Base-by-base conservation (phyloP, 2,329 filamentous ascomycete species). In the Phialophora tarda region DNA sequence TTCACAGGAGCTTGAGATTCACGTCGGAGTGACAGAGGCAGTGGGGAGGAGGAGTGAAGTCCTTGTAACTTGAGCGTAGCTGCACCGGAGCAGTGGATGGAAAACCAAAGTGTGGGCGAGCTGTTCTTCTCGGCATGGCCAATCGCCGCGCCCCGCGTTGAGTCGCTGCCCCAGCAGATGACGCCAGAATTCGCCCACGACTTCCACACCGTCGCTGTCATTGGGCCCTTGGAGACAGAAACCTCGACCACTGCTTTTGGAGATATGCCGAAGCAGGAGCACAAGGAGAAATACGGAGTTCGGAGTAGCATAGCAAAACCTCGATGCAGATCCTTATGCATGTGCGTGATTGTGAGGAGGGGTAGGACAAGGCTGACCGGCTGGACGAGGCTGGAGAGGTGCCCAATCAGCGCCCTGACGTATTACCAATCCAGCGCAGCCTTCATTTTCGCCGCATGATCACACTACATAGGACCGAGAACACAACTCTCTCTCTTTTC, bases 61-160 rank as follows among this genome's bases (percentile, higher is more conserved):
- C 17, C 12, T 30, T 53, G 32, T 26, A 6, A 26, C 14, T 21
- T 21, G 28, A 17, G 17, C 3, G 28, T 30, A n/a, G 28, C 28
- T 14, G 53, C n/a, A 28, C 28, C 53, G 53, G 53, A 34, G 28
- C 53, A 55, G 28, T 55, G 53, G 59, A 61, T 32, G 57, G 44
- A 32, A 61, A 41, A 47, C 57, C 57, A 38, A 44, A 51, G 59
- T 34, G 34, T 53, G 59, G 59, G 34, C 41, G 55, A 41, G 34
- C 17, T 38, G 47, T 51, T 54, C 30, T 53, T 41, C 32, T 34
- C 14, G 11, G 30, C 24, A 28, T n/a, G 58, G 11, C 58, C 58
- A 60, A 60, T 60, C 44, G 26, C 58, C 14, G 58, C 1, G n/a
- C 23, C 58, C 28, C 44, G 24, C 41, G 21, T 11, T 12, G 28